A percentile compares a stretch with the other conserved stretches of the same genome.
These are phyloP conservation scores for Diplodia mutila DNA, from an alignment of 2,329 filamentous ascomycete genomes.

Conservation along the genomic window DNA sequence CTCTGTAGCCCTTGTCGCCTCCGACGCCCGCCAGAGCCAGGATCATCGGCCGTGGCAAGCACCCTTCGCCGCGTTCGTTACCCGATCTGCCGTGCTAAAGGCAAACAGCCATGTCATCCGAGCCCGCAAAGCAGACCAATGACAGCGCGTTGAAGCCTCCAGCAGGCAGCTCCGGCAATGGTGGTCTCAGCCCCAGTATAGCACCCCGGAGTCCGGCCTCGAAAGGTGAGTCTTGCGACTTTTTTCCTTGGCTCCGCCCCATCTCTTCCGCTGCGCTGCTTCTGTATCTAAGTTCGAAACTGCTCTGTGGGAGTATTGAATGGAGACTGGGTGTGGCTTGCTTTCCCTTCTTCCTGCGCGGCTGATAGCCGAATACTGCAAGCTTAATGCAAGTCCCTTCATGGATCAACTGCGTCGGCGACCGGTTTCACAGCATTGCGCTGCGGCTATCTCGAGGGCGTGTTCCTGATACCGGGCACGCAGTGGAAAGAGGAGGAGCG, in stretches of 20 bases:
- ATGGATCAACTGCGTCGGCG: background rate
- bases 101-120: constrained; percentile 16
- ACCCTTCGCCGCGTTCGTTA: background rate
- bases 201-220: constrained; percentile 3
- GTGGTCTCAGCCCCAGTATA: background rate
- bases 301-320: background rate
- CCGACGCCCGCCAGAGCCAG: background rate
- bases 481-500: background rate
- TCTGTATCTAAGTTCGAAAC: background rate
- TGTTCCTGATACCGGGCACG: background rate
- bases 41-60: constrained; percentile 7
- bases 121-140: constrained; percentile 17
- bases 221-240: constrained; percentile 11
- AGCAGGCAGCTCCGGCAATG: background rate
- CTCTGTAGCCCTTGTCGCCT: constrained; percentile 5
- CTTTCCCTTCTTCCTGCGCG: background rate
- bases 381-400: background rate
- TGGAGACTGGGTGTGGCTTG: background rate
- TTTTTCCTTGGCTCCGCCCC: background rate
- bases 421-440: background rate
- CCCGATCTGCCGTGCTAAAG: constrained; percentile 17
- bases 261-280: background rate
- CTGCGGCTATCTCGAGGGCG: background rate
- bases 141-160: constrained; percentile 13
- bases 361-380: background rate